Base-by-base conservation (phyloP, 2,329 filamentous ascomycete genomes). In the Paecilomyces dactylethromorphus region DNA sequence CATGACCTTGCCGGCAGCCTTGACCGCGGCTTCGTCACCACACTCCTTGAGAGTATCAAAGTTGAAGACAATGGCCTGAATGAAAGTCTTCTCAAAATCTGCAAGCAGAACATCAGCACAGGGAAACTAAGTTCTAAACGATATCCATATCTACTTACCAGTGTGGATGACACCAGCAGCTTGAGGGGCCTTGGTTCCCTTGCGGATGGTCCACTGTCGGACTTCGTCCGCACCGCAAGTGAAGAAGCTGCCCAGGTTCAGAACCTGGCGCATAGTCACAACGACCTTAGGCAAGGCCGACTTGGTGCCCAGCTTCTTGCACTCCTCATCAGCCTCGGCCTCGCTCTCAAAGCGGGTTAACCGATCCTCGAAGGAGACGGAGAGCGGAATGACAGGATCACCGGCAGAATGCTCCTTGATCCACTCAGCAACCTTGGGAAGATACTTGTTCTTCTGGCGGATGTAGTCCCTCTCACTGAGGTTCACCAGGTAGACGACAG, bases 31-130 rank as follows among this genome's bases (percentile, higher is more conserved):
- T 81, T 99, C 94, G 64, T 96, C 91, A 56, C 93, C 93, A 54
- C 90, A 81, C 78, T 97, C 94, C 79, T 88, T 91, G 57, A 99
- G 80, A 1, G 83, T 79, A 26, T 74, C 81, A 78, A 86, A 99
- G 81, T 96, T 97, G 81, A 96, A 97, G 31, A 97, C 92, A 64
- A 99, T 84, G 63, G 84, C 89, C 79, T 99, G 95, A 69, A 99
- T 99, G 74, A 99, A 99, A 0, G 95, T 99, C 87, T 99, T 99
- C 78, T 99, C 94, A 66, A 99, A 97, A 75, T 99, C 94, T 70
- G 53, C 29, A 58, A 24, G 7, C 58, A 53, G 33, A 15, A 26
- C n/a, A 45, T 50, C 53, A 56, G 57, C 29, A 61, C 21, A 11
- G 18, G 18, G 11, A 11, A 45, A 22, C 3, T 22, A 29, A 7